Percentiles rank a stretch among this genome's conserved stretches.
phyloP scores from a whole-genome alignment of 345 rosid species.

The Syzygium aromaticum region DNA sequence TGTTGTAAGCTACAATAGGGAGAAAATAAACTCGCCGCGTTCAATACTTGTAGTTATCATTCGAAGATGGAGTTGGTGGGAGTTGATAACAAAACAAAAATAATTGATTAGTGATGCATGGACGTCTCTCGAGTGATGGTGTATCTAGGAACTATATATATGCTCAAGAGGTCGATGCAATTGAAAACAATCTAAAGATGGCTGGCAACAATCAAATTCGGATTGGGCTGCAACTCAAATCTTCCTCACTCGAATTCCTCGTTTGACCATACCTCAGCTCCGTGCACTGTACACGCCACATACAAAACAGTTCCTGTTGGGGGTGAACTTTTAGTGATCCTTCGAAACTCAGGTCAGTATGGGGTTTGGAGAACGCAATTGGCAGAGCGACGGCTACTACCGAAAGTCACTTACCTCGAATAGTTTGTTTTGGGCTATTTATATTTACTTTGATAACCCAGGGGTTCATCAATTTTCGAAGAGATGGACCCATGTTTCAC shows the following conservation, averaged over 20 bases:
- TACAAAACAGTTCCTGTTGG: rapidly evolving
- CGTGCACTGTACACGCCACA: not conserved
- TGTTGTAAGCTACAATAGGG: not conserved
- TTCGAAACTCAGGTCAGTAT: not conserved
- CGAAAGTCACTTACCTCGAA: not conserved
- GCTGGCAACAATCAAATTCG: not conserved
- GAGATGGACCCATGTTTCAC: too few relatives aligned
- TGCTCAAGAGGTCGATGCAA: not conserved
- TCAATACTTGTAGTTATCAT: not conserved
- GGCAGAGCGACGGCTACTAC: not conserved
- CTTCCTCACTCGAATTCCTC: not conserved
- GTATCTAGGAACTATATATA: not conserved
- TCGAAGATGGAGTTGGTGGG: not conserved
- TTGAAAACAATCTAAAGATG: not conserved
- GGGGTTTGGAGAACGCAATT: not conserved
- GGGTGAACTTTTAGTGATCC: not conserved
- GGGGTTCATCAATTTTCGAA: not conserved
- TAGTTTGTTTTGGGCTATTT: not conserved
- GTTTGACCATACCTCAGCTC: not conserved
- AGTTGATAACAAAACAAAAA: not conserved
- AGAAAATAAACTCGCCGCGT: not conserved
- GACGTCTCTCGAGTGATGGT: not conserved
- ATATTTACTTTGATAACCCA: not conserved
- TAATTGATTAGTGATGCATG: not conserved
- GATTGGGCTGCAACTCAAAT: not conserved